Percentiles rank a stretch among this genome's conserved stretches.
Conservation (phyloP, 2,329 filamentous ascomycete genomes). For the Claviceps sp. region DNA sequence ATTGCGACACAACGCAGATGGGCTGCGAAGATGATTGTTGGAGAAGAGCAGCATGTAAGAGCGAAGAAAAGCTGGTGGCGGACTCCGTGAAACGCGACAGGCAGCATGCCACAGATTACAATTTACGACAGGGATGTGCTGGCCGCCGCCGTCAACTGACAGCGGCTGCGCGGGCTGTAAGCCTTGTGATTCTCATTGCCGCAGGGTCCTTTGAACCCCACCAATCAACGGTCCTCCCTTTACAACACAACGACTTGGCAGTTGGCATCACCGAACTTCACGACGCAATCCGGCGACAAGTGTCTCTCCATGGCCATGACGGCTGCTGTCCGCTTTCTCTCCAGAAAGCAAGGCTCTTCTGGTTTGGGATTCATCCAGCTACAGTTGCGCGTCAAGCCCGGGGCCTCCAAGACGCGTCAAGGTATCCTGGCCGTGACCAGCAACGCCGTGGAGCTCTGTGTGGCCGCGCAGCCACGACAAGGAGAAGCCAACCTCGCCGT, state of each 20-base stretch:
- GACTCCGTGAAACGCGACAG: background rate
- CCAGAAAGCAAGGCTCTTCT: constrained; percentile 31
- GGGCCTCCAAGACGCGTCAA: constrained; percentile 46
- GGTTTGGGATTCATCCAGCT: constrained; percentile 37
- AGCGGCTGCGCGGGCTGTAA: background rate
- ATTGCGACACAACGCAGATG: constrained; percentile 11
- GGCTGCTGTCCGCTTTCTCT: constrained; percentile 32
- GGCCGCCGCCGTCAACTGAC: background rate
- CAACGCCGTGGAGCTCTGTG: constrained; percentile 48
- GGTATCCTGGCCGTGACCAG: constrained; percentile 45
- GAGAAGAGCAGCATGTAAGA: background rate
- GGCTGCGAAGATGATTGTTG: constrained; percentile 12
- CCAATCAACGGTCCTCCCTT: no score
- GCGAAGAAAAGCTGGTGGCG: background rate
- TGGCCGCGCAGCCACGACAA: constrained; percentile 50
- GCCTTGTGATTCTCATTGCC: no score
- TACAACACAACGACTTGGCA: no score
- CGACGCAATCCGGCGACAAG: background rate
- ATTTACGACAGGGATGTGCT: background rate
- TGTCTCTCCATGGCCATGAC: constrained; percentile 1
- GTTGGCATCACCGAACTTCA: no score
- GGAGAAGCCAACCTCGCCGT: constrained; percentile 59
- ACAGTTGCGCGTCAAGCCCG: constrained; percentile 54
- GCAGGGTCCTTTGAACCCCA: no score
- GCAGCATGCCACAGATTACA: no score